A percentile compares a stretch with the other conserved stretches of the same genome.
Conservation (phyloP, 805 yeast species). For the Metschnikowia lochheadii region DNA sequence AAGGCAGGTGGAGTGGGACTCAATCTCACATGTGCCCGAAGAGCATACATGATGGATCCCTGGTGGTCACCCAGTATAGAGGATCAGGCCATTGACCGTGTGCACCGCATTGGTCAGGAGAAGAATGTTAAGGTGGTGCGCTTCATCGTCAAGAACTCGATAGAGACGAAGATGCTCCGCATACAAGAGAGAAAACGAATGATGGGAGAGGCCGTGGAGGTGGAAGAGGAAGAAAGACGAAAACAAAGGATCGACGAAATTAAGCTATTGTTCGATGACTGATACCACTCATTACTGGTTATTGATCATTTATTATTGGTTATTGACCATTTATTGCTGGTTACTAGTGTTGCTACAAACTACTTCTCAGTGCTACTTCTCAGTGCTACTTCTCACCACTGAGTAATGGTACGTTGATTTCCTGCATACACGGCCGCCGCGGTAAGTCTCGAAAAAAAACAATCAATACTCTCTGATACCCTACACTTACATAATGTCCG, state of each 20-base stretch:
- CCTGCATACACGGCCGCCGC: not conserved
- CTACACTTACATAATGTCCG: not conserved
- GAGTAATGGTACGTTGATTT: not conserved
- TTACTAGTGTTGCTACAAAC: too few relatives aligned
- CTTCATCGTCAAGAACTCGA: slow-evolving; percentile 76
- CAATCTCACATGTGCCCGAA: slow-evolving; percentile 78
- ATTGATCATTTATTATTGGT: not conserved
- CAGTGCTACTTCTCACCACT: too few relatives aligned
- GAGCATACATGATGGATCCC: slow-evolving; percentile 90
- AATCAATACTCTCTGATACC: not conserved
- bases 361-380: too few relatives aligned
- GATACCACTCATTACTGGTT: not conserved
- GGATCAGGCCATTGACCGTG: slow-evolving; percentile 86
- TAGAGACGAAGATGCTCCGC: slow-evolving; percentile 82
- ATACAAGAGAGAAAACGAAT: slow-evolving; percentile 83
- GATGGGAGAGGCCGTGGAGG: slow-evolving; percentile 74
- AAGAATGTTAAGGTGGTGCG: slow-evolving; percentile 68
- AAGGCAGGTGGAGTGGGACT: slow-evolving; percentile 96
- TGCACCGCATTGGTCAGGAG: slow-evolving; percentile 86
- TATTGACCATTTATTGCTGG: not conserved
- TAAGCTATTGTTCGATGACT: slow-evolving; percentile 57
- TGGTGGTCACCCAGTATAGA: slow-evolving; percentile 96
- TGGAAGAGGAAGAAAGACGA: slow-evolving; percentile 69
- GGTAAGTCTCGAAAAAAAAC: slow-evolving; percentile 4
- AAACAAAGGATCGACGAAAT: slow-evolving; percentile 69